Evolutionary conservation across 352 stramenopile genomes (phyloP), one percentile per base, ranked within the genome.

Genomic region (Thraustochytrium striatum): DNA sequence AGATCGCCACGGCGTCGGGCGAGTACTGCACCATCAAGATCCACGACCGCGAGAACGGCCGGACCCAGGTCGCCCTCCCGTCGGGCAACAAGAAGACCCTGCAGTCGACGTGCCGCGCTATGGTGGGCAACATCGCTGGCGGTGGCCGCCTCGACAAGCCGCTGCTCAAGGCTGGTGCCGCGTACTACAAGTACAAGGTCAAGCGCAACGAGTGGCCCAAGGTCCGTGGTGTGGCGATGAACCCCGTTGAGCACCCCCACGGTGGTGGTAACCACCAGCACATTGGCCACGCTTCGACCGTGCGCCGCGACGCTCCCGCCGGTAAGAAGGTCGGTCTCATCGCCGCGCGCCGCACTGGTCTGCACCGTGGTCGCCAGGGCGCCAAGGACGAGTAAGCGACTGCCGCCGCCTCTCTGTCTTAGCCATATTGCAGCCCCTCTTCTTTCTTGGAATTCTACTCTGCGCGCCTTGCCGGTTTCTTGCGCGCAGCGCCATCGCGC

Each of bases 181-280:
- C 95, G 30, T 98, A 95, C 92, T 93, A 98, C 93, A 98, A 98
- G 91, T 98, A 97, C 88, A 88, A 91, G 83, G 95, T 95, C 41
- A 99, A 99, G 92, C 92, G 96, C 85, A 99, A 99, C 91, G 95
- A 97, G 88, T 99, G 95, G 95, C 96, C 95, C 30, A 93, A 84
- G 72, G 95, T 98, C 87, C 91, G 96, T 95, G 96, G 96, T 98
- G 95, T 99, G 83, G 96, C 95, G 57, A 99, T 98, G 91, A 99
- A 99, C 88, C 96, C 96, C 69, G 95, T 99, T 81, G 96, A 99
- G 91, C 96, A 99, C 88, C 95, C 95, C 72, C 93, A 97, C 89
- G 96, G 96, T 95, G 96, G 96, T 95, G 96, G 96, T 98, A 99
- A 99, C 93, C 96, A 99, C 89, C 95, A 99, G 91, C 96, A 99